Percentiles rank a stretch among this genome's conserved stretches.
Conservation (phyloP, 768 basidiomycete species). For the Lanmaoa rubissima region DNA sequence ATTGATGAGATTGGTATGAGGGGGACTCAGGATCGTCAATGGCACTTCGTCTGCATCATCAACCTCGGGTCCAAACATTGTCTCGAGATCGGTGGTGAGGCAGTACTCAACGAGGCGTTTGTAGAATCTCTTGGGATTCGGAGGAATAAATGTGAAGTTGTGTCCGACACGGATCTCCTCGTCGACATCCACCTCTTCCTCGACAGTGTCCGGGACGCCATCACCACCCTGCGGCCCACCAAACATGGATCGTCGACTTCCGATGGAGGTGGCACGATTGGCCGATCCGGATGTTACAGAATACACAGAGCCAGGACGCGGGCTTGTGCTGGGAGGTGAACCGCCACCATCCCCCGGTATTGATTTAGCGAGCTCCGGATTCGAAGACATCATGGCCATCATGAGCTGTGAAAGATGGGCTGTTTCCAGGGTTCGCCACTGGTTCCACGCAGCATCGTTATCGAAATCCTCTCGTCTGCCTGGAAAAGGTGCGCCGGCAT, state of each 20-base stretch:
- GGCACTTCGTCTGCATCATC: slow-evolving; percentile 95
- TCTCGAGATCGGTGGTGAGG: slow-evolving; percentile 80
- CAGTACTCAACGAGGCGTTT: slow-evolving; percentile 80
- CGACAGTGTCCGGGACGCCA: slow-evolving; percentile 33
- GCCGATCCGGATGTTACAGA: slow-evolving; percentile 37
- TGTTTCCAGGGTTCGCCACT: slow-evolving; percentile 82
- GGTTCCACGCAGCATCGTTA: slow-evolving; percentile 75
- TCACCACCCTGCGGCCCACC: slow-evolving; percentile 30
- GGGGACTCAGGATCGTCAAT: slow-evolving; percentile 78
- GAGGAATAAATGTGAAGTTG: slow-evolving; percentile 87
- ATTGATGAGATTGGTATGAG: slow-evolving; percentile 80
- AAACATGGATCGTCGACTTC: slow-evolving; percentile 65
- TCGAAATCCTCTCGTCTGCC: slow-evolving; percentile 86
- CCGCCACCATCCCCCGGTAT: slow-evolving; percentile 49
- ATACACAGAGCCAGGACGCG: slow-evolving; percentile 60
- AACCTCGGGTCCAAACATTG: slow-evolving; percentile 88
- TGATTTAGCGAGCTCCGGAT: slow-evolving; percentile 84
- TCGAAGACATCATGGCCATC: slow-evolving; percentile 79
- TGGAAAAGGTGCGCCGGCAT: slow-evolving; percentile 78
- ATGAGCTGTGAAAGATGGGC: slow-evolving; percentile 85
- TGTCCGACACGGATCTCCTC: slow-evolving; percentile 72
- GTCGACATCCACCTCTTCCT: slow-evolving; percentile 50
- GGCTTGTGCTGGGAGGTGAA: slow-evolving; percentile 24
- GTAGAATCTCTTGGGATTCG: slow-evolving; percentile 84
- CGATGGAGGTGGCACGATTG: slow-evolving; percentile 59